Evolutionary conservation across 2,329 filamentous ascomycete species (phyloP), one percentile per base, ranked within the genome.

Genomic region (Fusarium heterosporum): DNA sequence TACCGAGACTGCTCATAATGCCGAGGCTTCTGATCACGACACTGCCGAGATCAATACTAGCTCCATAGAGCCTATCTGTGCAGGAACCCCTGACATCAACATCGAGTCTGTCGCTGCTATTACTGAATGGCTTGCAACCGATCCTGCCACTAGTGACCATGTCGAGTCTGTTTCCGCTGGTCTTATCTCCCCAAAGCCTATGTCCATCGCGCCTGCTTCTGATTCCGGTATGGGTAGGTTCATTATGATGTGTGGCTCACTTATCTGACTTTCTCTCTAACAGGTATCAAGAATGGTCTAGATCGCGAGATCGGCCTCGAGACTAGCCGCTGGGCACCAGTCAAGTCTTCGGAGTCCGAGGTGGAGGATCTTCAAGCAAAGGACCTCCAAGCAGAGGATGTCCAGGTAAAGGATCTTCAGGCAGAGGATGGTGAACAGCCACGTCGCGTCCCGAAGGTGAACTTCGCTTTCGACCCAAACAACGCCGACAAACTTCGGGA

Each of bases 261-360:
- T 17, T 11, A 13, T 6, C 61, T 68, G 25, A 69, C n/a, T 11
- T 36, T 49, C 5, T 4, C 8, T 17, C n/a, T 8, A 6, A 3
- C 6, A 69, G 65, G 6, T n/a, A 29, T 28, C 26, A 50, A 54
- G 22, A 40, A 49, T 17, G 32, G 51, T 2, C 38, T 63, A 2
- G 42, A 55, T 9, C 10, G 39, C 3, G 52, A 42, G 1, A 55
- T 63, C 2, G 67, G 64, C 1, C 12, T 70, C 16, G 26, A 53
- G 5, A 45, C 64, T 11, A 70, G 67, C 19, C 50, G 61, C 14
- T 68, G 64, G 67, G 67, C 61, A 10, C 13, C 38, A 1, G 11
- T 40, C 8, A 58, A 58, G 19, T 22, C 39, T 10, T n/a, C 25
- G 3, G 19, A 40, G 3, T 19, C 34, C 9, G n/a, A 48, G 10